Conservation (phyloP, 2,329 filamentous ascomycete genomes). For the Fusarium armeniacum region DNA sequence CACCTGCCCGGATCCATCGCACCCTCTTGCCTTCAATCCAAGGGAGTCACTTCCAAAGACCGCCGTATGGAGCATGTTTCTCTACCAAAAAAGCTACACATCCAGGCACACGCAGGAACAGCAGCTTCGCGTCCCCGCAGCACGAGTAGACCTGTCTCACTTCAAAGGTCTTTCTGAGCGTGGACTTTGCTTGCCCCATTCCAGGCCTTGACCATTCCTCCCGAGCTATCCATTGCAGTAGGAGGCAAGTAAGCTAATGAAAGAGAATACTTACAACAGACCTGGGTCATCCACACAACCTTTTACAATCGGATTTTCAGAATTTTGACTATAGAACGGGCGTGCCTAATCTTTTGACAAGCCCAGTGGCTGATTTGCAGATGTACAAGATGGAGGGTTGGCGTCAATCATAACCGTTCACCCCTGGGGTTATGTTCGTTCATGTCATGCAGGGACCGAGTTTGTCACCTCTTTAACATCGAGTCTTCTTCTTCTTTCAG, state of each 20-base stretch:
- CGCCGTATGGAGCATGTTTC: slow-evolving; percentile 37
- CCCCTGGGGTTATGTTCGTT: slow-evolving; percentile 42
- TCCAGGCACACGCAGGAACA: slow-evolving; percentile 42
- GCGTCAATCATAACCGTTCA: slow-evolving; percentile 24
- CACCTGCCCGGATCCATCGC: slow-evolving; percentile 25
- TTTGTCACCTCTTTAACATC: slow-evolving; percentile 11
- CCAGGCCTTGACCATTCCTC: slow-evolving; percentile 48
- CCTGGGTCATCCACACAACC: slow-evolving; percentile 26
- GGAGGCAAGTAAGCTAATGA: slow-evolving; percentile 41
- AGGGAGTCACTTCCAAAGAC: slow-evolving; percentile 33
- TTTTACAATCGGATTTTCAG: slow-evolving; percentile 4
- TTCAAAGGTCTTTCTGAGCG: slow-evolving; percentile 44
- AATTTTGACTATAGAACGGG: slow-evolving; percentile 11
- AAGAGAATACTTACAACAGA: slow-evolving; percentile 20
- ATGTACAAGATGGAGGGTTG: slow-evolving; percentile 35
- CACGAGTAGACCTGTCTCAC: slow-evolving; percentile 37
- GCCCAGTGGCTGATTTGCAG: slow-evolving; percentile 12
- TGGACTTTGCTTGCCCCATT: slow-evolving; percentile 49
- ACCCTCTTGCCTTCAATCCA: slow-evolving; percentile 16
- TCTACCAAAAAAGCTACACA: slow-evolving; percentile 23
- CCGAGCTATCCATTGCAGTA: slow-evolving; percentile 39
- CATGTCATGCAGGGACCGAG: slow-evolving; percentile 47
- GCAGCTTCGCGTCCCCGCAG: slow-evolving; percentile 40
- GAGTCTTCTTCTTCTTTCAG: neutral
- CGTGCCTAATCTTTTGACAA: slow-evolving; percentile 29